Evolutionary conservation across 1,284 basidiomycete genomes (phyloP).

Genomic region (Chiua sp.): DNA sequence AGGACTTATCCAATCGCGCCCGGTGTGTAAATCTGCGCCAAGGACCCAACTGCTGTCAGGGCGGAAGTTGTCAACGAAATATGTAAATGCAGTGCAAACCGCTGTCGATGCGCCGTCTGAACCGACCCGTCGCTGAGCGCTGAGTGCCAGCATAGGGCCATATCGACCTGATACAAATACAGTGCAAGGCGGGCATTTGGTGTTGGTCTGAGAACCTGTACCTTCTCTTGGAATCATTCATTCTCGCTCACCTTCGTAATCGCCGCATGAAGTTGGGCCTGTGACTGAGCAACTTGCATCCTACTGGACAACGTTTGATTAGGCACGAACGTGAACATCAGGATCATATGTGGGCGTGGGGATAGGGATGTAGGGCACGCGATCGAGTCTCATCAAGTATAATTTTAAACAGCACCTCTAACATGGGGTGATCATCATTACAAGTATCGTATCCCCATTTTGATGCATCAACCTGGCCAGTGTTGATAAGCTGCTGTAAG

Average conservation of each 20-base stretch:
- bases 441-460: background rate
- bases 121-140: too few relatives aligned
- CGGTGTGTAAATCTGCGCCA: too few relatives aligned
- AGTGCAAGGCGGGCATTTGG: background rate
- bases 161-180: too few relatives aligned
- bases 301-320: background rate
- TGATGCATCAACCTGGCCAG: background rate
- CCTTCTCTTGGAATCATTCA: background rate
- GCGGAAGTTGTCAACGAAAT: too few relatives aligned
- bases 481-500: background rate
- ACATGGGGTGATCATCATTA: background rate
- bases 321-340: background rate
- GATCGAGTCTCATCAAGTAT: background rate
- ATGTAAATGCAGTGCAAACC: too few relatives aligned
- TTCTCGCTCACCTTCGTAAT: background rate
- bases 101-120: too few relatives aligned
- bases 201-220: background rate
- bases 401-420: background rate
- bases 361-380: background rate
- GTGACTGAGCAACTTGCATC: conserved; percentile 19
- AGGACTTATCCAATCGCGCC: too few relatives aligned
- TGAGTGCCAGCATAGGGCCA: too few relatives aligned
- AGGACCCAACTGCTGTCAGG: too few relatives aligned
- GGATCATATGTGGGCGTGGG: background rate
- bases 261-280: conserved; percentile 66